Percentiles rank a stretch among this genome's conserved stretches.
Conservation (phyloP, 129 eudicot species). For the Helichrysum umbraculigerum region DNA sequence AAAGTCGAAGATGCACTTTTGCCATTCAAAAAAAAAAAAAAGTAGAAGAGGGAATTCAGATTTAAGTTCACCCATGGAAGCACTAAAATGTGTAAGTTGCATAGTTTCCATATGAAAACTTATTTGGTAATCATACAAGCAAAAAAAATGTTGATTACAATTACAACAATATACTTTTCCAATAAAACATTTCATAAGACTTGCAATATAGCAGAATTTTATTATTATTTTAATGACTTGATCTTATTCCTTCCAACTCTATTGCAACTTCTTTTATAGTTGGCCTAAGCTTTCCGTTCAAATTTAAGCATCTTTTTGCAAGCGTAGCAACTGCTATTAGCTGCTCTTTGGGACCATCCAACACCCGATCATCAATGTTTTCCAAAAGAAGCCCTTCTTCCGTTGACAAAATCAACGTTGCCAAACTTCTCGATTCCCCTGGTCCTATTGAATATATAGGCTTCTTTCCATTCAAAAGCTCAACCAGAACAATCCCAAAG, state of each 20-base stretch:
- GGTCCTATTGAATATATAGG: background rate
- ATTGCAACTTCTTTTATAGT: conserved; percentile 6
- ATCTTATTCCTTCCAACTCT: background rate
- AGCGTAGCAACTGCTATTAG: conserved; percentile 6
- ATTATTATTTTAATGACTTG: background rate
- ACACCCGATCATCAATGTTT: background rate
- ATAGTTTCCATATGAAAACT: too few relatives aligned
- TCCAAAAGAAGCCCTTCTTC: background rate
- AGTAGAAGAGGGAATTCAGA: too few relatives aligned
- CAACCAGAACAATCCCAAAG: conserved; percentile 4
- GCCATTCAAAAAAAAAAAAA: too few relatives aligned
- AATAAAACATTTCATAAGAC: too few relatives aligned
- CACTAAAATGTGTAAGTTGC: too few relatives aligned
- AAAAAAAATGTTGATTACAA: too few relatives aligned
- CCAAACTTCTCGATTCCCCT: conserved; percentile 9
- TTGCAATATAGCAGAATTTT: too few relatives aligned
- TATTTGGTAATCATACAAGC: too few relatives aligned
- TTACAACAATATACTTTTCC: too few relatives aligned
- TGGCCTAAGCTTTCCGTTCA: background rate
- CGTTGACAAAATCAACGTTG: background rate
- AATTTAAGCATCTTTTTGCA: conserved; percentile 10
- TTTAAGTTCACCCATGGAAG: too few relatives aligned
- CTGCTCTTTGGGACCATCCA: background rate
- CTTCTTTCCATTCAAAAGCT: background rate
- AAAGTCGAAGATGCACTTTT: too few relatives aligned